These are phyloP conservation scores for Aspergillus novoparasiticus DNA, from an alignment of 2,329 filamentous ascomycete genomes.

Conservation along the genomic window DNA sequence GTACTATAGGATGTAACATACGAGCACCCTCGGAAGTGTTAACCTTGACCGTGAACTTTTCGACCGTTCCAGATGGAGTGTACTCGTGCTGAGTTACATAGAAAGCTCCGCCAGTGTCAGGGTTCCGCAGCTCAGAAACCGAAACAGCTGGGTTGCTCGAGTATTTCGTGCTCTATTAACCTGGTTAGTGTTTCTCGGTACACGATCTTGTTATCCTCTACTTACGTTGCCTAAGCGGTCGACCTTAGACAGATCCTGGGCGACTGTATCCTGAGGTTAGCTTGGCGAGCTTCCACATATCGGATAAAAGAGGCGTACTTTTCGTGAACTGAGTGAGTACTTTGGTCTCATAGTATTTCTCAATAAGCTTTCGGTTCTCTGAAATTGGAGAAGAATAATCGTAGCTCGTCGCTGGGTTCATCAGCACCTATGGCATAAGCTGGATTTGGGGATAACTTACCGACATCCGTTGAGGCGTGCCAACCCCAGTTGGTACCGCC, in stretches of 20 bases:
- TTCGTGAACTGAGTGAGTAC: constrained; percentile 62
- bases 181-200: neutral
- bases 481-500: constrained; percentile 68
- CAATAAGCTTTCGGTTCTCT: constrained; percentile 59
- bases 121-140: constrained; percentile 61
- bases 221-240: constrained; percentile 49
- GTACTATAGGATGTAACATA: neutral
- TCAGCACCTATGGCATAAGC: neutral
- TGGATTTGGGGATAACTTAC: neutral
- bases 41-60: constrained; percentile 58
- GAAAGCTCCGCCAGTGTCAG: constrained; percentile 59
- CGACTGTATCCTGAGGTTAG: constrained; percentile 25
- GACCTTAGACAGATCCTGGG: constrained; percentile 59
- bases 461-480: constrained; percentile 54
- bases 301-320: constrained; percentile 27
- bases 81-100: constrained; percentile 61
- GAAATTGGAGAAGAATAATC: constrained; percentile 66
- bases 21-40: constrained; percentile 57
- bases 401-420: constrained; percentile 59
- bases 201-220: neutral
- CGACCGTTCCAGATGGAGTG: constrained; percentile 54
- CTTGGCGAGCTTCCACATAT: neutral
- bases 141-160: constrained; percentile 56
- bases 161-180: constrained; percentile 44
- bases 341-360: constrained; percentile 67